Conservation (phyloP, 208 protist species). For the Acanthamoeba triangularis region DNA sequence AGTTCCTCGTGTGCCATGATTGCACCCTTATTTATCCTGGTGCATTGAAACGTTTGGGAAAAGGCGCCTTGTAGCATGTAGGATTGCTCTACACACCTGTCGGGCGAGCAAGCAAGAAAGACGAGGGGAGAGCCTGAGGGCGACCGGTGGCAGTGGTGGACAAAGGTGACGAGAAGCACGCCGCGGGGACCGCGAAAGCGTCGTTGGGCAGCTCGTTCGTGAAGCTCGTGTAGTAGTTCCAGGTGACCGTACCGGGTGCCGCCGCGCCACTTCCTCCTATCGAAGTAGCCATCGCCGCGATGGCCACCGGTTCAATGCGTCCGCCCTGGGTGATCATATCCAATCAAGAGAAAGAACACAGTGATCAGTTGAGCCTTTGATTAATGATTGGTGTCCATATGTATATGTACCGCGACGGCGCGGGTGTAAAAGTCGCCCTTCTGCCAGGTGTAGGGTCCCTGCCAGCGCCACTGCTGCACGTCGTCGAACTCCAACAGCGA, state of each 20-base stretch:
- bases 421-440: constrained; percentile 24
- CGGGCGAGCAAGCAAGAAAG: too few relatives aligned
- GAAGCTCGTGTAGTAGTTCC: constrained; percentile 34
- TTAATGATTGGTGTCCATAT: background rate
- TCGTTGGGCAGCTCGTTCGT: background rate
- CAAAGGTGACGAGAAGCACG: background rate
- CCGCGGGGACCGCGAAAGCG: background rate
- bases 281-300: background rate
- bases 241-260: background rate
- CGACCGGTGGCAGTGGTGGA: too few relatives aligned
- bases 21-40: too few relatives aligned
- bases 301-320: background rate
- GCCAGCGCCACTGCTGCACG: constrained; percentile 8
- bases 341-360: too few relatives aligned
- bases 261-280: background rate
- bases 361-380: background rate
- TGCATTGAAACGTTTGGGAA: too few relatives aligned
- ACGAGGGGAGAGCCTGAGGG: too few relatives aligned
- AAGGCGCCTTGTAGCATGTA: too few relatives aligned
- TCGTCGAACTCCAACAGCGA: background rate
- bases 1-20: too few relatives aligned
- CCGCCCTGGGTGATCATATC: background rate
- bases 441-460: constrained; percentile 15
- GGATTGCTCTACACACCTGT: too few relatives aligned
- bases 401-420: background rate